Evolutionary conservation across 164 flowering plant species (phyloP), one percentile per base, ranked within the genome.

Genomic region (Echeveria elegans): DNA sequence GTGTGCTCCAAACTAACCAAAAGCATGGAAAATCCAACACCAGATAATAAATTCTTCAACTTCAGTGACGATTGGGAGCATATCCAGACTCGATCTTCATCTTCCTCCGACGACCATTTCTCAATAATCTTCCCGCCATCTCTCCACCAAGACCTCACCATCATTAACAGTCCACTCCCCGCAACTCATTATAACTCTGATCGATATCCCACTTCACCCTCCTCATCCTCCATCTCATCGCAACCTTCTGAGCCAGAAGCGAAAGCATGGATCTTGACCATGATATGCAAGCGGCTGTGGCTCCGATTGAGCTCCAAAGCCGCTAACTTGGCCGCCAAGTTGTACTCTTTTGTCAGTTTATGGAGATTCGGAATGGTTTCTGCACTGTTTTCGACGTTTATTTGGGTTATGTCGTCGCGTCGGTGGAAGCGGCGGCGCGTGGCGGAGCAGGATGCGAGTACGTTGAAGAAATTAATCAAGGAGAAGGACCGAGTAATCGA

Each of bases 401-500:
- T 52, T 21, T 21, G 58, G 58, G 9, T 50, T 21, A n/a, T 4
- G 5, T 7, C 10, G 5, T 7, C 10, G 56, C 56, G 56, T 5
- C 60, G 31, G 60, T 24, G 26, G 56, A 6, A 7, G 37, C 37
- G 45, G 45, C 45, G 31, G 31, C 10, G 60, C 11, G 60, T 53
- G 60, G 31, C 31, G 60, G 31, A 24, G 31, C 31, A 53, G 60
- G 34, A 56, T 6, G 32, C 19, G 32, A 56, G 34, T 56, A 56
- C 1, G 61, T 26, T 28, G 61, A 56, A 12, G 19, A 56, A 56
- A 28, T 15, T 56, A 23, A 19, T 56, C 6, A 56, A 56, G 32
- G 61, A 56, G 61, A 56, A 56, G 18, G 61, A 56, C 32, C 18
- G 32, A 56, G 32, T 56, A 29, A 77, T 77, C 19, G 62, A 45